These are phyloP conservation scores for Xylaria intraflava DNA, from an alignment of 495 filamentous ascomycete genomes.

Conservation along the genomic window DNA sequence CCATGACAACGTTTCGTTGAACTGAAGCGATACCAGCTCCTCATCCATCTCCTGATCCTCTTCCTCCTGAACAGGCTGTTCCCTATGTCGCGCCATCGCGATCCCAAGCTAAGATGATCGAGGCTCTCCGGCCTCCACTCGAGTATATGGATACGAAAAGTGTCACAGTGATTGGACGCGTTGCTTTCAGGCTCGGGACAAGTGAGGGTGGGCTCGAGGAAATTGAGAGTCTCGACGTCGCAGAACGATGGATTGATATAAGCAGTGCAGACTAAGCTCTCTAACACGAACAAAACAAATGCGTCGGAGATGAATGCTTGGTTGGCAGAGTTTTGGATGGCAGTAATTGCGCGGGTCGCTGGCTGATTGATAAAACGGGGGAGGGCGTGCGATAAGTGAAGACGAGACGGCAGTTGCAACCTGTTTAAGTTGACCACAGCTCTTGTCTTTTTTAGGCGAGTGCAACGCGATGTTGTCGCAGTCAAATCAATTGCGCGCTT, in stretches of 20 bases:
- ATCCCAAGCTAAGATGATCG: background rate
- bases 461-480: conserved; percentile 12
- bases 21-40: conserved; percentile 46
- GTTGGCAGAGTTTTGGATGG: background rate
- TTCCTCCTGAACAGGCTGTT: conserved; percentile 29
- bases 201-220: conserved; percentile 2
- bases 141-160: background rate
- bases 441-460: conserved; percentile 13
- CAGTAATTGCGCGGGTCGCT: background rate
- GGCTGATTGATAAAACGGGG: background rate
- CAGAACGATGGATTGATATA: background rate
- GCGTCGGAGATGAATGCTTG: background rate
- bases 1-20: conserved; percentile 88
- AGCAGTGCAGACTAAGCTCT: background rate
- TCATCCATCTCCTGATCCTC: conserved; percentile 30
- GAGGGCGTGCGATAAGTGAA: conserved; percentile 1
- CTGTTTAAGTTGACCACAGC: conserved; percentile 5
- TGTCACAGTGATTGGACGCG: background rate
- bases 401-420: conserved; percentile 11
- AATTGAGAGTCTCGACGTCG: background rate
- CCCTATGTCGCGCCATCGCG: conserved; percentile 23
- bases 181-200: background rate
- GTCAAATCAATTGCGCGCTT: conserved; percentile 10
- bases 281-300: background rate
- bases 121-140: background rate